Evolutionary conservation across 1,284 basidiomycete genomes (phyloP).

Genomic region (Mycosarcoma maydis): DNA sequence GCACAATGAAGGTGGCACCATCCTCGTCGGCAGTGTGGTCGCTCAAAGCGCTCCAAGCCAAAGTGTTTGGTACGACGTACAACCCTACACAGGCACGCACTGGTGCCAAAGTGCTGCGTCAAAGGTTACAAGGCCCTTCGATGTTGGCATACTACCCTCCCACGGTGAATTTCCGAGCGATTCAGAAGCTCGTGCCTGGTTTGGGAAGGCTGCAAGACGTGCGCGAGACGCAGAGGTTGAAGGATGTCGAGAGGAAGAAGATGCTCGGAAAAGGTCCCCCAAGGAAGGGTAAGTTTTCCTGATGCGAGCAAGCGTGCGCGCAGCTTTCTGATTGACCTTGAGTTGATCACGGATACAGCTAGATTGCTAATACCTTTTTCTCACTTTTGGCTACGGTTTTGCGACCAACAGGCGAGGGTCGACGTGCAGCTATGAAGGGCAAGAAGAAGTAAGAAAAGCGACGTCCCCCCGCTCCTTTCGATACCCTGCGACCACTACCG

Average conservation of each 20-base stretch:
- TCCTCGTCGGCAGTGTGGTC: slow-evolving; percentile 42
- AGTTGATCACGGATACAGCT: no score
- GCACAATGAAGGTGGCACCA: slow-evolving; percentile 40
- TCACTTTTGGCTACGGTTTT: background rate
- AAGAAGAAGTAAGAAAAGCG: slow-evolving; percentile 53
- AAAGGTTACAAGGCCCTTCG: slow-evolving; percentile 56
- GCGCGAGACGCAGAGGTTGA: slow-evolving; percentile 50
- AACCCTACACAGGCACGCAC: slow-evolving; percentile 56
- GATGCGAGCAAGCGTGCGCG: no score
- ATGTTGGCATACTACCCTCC: slow-evolving; percentile 65
- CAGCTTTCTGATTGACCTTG: no score
- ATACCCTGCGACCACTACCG: background rate
- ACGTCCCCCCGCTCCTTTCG: no score
- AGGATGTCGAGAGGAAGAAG: slow-evolving; percentile 61
- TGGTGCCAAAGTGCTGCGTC: slow-evolving; percentile 58
- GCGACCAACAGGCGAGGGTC: slow-evolving; percentile 54
- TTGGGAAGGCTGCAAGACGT: slow-evolving; percentile 41
- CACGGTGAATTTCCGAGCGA: slow-evolving; percentile 48
- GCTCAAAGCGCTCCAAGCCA: slow-evolving; percentile 52
- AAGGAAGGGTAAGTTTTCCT: slow-evolving; percentile 64
- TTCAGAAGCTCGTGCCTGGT: slow-evolving; percentile 27
- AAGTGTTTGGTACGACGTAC: slow-evolving; percentile 53
- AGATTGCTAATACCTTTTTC: no score
- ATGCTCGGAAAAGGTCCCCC: slow-evolving; percentile 64
- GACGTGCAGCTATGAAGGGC: slow-evolving; percentile 64